A percentile compares a stretch with the other conserved stretches of the same genome.
phyloP scores from a whole-genome alignment of 306 rosid genomes.

The Cyclanthera cordifolia region DNA sequence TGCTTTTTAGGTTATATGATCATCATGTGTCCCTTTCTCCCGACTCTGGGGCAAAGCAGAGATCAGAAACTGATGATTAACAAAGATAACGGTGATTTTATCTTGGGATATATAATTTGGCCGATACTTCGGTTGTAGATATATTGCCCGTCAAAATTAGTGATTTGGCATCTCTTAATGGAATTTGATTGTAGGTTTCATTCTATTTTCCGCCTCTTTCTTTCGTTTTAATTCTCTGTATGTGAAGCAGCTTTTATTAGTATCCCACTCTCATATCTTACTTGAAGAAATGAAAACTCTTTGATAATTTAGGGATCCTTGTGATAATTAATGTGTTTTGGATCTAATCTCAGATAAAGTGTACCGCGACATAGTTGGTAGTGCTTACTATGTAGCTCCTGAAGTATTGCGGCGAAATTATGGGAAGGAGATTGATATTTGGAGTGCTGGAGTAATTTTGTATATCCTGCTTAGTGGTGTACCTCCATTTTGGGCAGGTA shows the following conservation, averaged over 20 bases:
- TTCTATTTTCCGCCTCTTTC: not conserved
- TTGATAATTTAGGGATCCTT: not conserved
- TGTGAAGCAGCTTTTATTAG: not conserved
- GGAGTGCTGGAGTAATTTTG: slow-evolving; percentile 97
- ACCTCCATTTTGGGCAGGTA: slow-evolving; percentile 99
- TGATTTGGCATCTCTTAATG: not conserved
- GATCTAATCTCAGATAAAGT: slow-evolving; percentile 53
- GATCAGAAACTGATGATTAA: slow-evolving; percentile 2
- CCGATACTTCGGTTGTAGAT: not conserved
- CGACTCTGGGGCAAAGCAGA: not conserved
- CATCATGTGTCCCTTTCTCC: not conserved
- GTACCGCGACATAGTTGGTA: slow-evolving; percentile 77
- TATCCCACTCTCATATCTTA: not conserved
- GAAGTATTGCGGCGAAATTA: slow-evolving; percentile 70
- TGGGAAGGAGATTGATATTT: slow-evolving; percentile 82
- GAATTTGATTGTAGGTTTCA: not conserved
- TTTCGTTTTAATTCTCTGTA: not conserved
- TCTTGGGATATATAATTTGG: not conserved
- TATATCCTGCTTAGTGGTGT: slow-evolving; percentile 86
- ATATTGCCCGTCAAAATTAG: not conserved
- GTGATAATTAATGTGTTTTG: not conserved
- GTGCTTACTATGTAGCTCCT: slow-evolving; percentile 92
- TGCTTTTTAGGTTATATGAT: not conserved
- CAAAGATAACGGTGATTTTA: not conserved
- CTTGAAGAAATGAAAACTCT: not conserved